Conservation (phyloP, 202 grass and related monocot species). For the Digitaria exilis region DNA sequence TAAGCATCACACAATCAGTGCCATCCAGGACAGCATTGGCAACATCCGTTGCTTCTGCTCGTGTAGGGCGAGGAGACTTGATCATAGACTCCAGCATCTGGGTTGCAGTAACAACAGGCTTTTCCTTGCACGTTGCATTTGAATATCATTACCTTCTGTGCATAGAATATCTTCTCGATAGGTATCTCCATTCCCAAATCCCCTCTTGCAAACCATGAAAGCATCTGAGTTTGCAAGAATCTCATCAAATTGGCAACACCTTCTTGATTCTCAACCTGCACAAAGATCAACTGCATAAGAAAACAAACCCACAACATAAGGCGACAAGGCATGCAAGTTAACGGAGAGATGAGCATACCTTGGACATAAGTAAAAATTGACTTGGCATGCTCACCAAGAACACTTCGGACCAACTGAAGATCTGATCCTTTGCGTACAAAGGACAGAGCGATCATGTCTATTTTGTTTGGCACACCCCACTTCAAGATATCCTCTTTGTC, state of each 20-base stretch:
- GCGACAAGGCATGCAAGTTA: neutral
- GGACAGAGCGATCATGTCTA: constrained; percentile 86
- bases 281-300: constrained; percentile 20
- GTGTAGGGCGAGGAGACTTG: constrained; percentile 83
- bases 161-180: constrained; percentile 88
- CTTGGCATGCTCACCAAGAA: constrained; percentile 76
- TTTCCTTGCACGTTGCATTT: constrained; percentile 88
- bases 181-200: constrained; percentile 96
- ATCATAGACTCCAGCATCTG: constrained; percentile 98
- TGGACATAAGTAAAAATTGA: constrained; percentile 83
- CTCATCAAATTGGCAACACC: constrained; percentile 88
- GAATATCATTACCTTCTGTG: constrained; percentile 89
- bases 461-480: constrained; percentile 84
- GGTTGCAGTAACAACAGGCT: constrained; percentile 89
- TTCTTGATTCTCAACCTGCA: constrained; percentile 89
- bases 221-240: constrained; percentile 86
- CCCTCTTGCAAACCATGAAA: constrained; percentile 84
- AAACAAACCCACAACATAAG: constrained; percentile 1
- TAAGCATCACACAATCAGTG: constrained; percentile 87
- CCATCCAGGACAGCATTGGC: constrained; percentile 90
- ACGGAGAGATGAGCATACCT: constrained; percentile 51
- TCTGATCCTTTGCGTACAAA: constrained; percentile 89
- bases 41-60: constrained; percentile 83
- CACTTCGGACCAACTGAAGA: constrained; percentile 66
- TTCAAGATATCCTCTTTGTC: constrained; percentile 81